These are phyloP conservation scores for Fusarium staphyleae DNA, from an alignment of 2,329 filamentous ascomycete genomes.

Conservation along the genomic window DNA sequence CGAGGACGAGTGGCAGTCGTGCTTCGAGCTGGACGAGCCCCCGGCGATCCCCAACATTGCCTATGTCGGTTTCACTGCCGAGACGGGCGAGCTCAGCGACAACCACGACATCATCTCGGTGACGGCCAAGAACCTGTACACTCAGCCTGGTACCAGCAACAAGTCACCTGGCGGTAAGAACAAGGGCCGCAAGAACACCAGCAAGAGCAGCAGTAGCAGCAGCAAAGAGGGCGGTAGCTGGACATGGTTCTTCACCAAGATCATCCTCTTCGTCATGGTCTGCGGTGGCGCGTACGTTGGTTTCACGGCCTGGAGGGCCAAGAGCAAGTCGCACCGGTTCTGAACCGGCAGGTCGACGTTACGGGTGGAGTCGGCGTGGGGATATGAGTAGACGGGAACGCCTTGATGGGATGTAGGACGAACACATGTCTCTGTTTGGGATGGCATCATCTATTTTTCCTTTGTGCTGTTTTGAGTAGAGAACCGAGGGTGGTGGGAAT, in stretches of 20 bases:
- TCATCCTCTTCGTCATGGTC: slow-evolving; percentile 75
- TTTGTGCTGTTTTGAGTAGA: slow-evolving; percentile 27
- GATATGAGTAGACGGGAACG: slow-evolving; percentile 6
- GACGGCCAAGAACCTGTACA: slow-evolving; percentile 87
- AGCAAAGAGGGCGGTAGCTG: slow-evolving; percentile 59
- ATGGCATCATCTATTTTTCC: slow-evolving; percentile 21
- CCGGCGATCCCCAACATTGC: slow-evolving; percentile 80
- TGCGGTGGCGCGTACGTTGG: slow-evolving; percentile 81
- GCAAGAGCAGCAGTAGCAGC: slow-evolving; percentile 45
- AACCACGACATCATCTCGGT: slow-evolving; percentile 97
- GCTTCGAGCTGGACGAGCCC: slow-evolving; percentile 77
- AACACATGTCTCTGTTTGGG: slow-evolving; percentile 13
- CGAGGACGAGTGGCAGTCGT: slow-evolving; percentile 86
- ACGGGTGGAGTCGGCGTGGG: not conserved
- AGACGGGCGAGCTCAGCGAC: slow-evolving; percentile 95
- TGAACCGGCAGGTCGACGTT: slow-evolving; percentile 43
- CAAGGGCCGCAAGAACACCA: slow-evolving; percentile 46
- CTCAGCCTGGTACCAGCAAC: slow-evolving; percentile 57
- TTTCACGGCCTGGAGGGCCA: slow-evolving; percentile 81
- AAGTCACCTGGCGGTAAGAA: slow-evolving; percentile 48
- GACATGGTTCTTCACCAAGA: slow-evolving; percentile 77
- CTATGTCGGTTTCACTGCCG: slow-evolving; percentile 80
- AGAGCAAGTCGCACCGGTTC: slow-evolving; percentile 66
- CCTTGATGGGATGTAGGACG: slow-evolving; percentile 14
- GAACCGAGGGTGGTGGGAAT: slow-evolving; percentile 13